These are phyloP conservation scores for Rhizophagus clarus DNA, from an alignment of 192 early-diverging fungal genomes.

Conservation along the genomic window DNA sequence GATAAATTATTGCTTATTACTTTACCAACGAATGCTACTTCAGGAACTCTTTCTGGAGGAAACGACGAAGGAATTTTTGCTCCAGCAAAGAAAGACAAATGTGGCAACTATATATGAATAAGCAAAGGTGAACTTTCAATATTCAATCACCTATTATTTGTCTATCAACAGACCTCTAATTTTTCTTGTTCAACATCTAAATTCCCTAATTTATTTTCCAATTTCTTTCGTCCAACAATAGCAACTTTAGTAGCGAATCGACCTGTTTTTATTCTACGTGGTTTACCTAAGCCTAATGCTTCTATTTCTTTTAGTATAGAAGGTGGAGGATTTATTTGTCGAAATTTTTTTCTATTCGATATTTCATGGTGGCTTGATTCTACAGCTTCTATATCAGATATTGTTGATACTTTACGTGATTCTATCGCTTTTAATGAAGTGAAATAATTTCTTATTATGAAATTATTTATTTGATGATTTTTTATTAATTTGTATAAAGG, in stretches of 20 bases:
- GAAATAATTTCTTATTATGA: neutral
- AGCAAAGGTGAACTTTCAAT: neutral
- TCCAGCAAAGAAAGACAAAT: conserved; percentile 46
- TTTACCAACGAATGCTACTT: conserved; percentile 50
- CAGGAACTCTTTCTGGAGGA: conserved; percentile 36
- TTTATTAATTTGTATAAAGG: neutral
- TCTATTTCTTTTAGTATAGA: conserved; percentile 16
- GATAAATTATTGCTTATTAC: neutral
- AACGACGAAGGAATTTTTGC: conserved; percentile 44
- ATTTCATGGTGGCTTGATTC: neutral
- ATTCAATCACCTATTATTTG: neutral
- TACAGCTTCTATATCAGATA: neutral
- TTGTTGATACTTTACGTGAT: neutral
- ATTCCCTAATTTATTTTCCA: conserved; percentile 4
- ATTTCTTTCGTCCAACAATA: conserved; percentile 13
- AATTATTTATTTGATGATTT: neutral
- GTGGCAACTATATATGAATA: conserved; percentile 37
- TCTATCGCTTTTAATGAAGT: neutral
- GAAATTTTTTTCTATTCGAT: conserved; percentile 25
- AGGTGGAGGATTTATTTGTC: neutral
- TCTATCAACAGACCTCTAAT: conserved; percentile 19
- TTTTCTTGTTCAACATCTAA: neutral
- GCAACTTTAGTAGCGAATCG: conserved; percentile 11
- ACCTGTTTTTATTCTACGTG: neutral
- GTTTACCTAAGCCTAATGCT: neutral